Evolutionary conservation across 805 yeast genomes (phyloP).

Genomic region (Yarrowia yakushimensis): DNA sequence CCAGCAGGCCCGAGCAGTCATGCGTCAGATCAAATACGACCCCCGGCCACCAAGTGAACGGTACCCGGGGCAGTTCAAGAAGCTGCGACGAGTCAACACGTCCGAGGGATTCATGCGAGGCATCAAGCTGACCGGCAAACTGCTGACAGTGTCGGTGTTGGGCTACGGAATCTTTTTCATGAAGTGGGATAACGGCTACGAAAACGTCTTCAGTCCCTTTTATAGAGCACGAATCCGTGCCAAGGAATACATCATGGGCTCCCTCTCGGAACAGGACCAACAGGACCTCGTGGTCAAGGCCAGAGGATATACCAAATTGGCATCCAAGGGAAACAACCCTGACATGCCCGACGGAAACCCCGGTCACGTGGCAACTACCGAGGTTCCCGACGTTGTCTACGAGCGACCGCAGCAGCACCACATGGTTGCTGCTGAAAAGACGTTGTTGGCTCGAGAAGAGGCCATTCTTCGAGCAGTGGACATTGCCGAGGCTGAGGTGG

Average conservation of each 20-base stretch:
- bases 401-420: conserved; percentile 72
- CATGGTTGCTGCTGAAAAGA: conserved; percentile 67
- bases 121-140: conserved; percentile 52
- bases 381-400: conserved; percentile 40
- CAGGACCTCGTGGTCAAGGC: conserved; percentile 53
- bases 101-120: conserved; percentile 55
- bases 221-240: conserved; percentile 57
- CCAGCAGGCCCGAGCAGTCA: conserved; percentile 64
- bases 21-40: conserved; percentile 68
- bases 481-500: conserved; percentile 39
- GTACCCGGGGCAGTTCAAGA: conserved; percentile 77
- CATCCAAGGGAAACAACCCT: conserved; percentile 38
- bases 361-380: conserved; percentile 40
- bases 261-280: conserved; percentile 54
- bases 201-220: conserved; percentile 66
- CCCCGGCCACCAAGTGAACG: conserved; percentile 72
- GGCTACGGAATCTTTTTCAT: conserved; percentile 66
- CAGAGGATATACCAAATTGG: conserved; percentile 31
- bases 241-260: conserved; percentile 54
- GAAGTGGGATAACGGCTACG: conserved; percentile 82
- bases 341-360: conserved; percentile 19
- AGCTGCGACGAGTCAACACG: conserved; percentile 56
- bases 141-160: conserved; percentile 48
- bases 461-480: conserved; percentile 46
- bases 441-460: conserved; percentile 66